These are phyloP conservation scores for Eutrema yunnanense DNA, from an alignment of 345 rosid species.

Conservation along the genomic window DNA sequence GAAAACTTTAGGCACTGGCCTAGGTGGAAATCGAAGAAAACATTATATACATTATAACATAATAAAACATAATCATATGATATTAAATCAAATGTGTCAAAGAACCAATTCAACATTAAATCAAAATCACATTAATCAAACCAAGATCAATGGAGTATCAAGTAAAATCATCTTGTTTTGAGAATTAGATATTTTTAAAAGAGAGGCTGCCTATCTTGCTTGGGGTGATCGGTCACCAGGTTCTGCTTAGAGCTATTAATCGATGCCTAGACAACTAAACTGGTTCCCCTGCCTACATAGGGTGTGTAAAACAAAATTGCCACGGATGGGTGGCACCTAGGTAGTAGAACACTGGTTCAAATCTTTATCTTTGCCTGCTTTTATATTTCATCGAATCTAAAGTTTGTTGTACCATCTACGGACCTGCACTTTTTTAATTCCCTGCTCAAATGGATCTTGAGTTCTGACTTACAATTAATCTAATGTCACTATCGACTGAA, in stretches of 20 bases:
- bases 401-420: background rate
- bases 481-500: background rate
- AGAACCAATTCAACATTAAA: background rate
- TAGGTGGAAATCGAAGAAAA: background rate
- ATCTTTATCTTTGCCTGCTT: background rate
- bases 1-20: background rate
- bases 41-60: background rate
- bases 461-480: background rate
- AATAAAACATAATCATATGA: background rate
- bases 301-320: background rate
- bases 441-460: background rate
- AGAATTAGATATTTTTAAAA: background rate
- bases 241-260: background rate
- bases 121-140: background rate
- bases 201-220: background rate
- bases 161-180: background rate
- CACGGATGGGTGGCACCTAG: background rate
- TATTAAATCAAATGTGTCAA: background rate
- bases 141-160: background rate
- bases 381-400: background rate
- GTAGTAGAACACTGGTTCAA: background rate
- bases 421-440: background rate
- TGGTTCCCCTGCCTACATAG: background rate
- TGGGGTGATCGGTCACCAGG: background rate
- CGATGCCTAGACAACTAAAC: background rate